These are phyloP conservation scores for Naganishia antarctica DNA, from an alignment of 768 basidiomycete species.

Conservation along the genomic window DNA sequence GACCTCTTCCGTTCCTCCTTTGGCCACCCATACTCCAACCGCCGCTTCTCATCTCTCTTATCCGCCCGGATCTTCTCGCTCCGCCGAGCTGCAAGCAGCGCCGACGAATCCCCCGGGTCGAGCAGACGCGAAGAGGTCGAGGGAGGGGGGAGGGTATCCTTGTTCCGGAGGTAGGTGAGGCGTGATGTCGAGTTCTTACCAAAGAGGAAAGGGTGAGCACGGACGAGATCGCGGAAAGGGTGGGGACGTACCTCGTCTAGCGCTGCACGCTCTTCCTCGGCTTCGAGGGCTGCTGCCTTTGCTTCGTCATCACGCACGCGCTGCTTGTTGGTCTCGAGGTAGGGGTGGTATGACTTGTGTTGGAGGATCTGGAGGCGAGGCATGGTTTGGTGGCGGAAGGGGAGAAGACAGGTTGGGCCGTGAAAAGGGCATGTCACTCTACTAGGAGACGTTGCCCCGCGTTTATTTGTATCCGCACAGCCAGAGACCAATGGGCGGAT, in stretches of 20 bases:
- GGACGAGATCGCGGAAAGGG: not conserved
- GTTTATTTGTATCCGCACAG: not conserved
- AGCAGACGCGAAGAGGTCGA: not conserved
- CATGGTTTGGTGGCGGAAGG: constrained; percentile 31
- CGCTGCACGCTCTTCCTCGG: constrained; percentile 40
- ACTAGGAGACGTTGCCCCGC: constrained; percentile 1
- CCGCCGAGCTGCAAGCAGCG: constrained; percentile 30
- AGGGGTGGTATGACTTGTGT: constrained; percentile 51
- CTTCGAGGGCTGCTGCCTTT: constrained; percentile 38
- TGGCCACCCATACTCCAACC: constrained; percentile 47
- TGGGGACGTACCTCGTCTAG: constrained; percentile 36
- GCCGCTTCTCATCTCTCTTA: constrained; percentile 18
- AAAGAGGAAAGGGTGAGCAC: not conserved
- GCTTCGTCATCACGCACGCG: constrained; percentile 49
- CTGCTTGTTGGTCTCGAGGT: constrained; percentile 50
- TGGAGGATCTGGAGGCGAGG: constrained; percentile 49
- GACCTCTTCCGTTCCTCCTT: constrained; percentile 30
- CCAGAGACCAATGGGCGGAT: not conserved
- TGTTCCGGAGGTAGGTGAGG: constrained; percentile 38
- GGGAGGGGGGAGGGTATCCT: constrained; percentile 1
- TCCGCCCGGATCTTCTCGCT: constrained; percentile 18
- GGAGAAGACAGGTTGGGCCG: not conserved
- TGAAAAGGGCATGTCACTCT: too few relatives aligned
- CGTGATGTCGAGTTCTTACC: constrained; percentile 42
- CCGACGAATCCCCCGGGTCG: constrained; percentile 11